Percentiles rank a stretch among this genome's conserved stretches.
Evolutionary conservation across 768 basidiomycete genomes (phyloP).

Genomic region (Krasilnikovozyma curviuscula): DNA sequence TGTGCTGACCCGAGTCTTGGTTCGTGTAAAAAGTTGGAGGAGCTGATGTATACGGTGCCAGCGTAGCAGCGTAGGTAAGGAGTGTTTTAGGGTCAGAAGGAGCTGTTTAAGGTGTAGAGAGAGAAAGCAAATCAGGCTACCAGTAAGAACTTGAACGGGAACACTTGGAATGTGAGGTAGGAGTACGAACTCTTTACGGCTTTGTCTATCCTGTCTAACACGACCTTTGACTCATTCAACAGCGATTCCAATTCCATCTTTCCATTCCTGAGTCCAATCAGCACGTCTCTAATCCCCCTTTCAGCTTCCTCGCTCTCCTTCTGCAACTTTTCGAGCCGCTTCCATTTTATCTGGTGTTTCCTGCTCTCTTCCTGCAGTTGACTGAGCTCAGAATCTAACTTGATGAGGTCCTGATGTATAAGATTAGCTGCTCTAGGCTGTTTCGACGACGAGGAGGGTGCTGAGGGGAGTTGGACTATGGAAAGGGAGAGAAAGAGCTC

Average conservation of each 20-base stretch:
- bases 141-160: not conserved
- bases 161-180: not conserved
- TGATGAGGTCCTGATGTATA: not conserved
- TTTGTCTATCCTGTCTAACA: not conserved
- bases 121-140: not conserved
- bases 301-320: conserved; percentile 1
- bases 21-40: no score
- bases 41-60: conserved; percentile 9
- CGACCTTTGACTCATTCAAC: not conserved
- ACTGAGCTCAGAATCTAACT: not conserved
- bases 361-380: conserved; percentile 1
- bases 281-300: not conserved
- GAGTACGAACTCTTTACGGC: not conserved
- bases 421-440: no score
- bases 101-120: not conserved
- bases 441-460: no score
- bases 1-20: no score
- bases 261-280: not conserved
- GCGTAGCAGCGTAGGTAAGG: conserved; percentile 4
- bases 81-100: not conserved
- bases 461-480: no score
- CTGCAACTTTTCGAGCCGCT: conserved; percentile 2
- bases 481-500: no score
- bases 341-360: conserved; percentile 3
- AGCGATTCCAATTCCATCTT: conserved; percentile 1